Evolutionary conservation across 306 rosid species (phyloP).

Genomic region (Mucuna pruriens): DNA sequence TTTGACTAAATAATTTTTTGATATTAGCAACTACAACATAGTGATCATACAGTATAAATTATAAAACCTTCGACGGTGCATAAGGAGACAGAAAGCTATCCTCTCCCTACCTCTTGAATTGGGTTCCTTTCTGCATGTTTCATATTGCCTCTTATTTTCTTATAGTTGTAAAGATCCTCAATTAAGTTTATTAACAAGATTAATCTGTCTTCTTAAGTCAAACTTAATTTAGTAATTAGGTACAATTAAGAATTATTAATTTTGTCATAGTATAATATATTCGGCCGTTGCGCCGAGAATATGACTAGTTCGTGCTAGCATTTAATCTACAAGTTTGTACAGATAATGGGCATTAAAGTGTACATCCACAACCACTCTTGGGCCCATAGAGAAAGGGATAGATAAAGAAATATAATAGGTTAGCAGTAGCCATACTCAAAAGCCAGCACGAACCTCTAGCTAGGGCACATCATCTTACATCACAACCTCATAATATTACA

Average conservation of each 20-base stretch:
- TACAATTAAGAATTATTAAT: background rate
- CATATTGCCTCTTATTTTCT: background rate
- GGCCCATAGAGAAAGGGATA: slow-evolving; percentile 13
- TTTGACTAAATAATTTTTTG: background rate
- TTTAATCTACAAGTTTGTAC: slow-evolving; percentile 17
- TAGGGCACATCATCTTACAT: background rate
- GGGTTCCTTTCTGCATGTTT: background rate
- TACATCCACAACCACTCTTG: slow-evolving; percentile 37
- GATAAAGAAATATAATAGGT: slow-evolving; percentile 12
- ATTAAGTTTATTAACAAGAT: background rate
- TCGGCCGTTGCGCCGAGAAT: background rate
- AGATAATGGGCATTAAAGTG: slow-evolving; percentile 28
- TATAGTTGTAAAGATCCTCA: background rate
- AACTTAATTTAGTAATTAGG: slow-evolving; percentile 8
- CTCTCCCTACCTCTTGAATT: background rate
- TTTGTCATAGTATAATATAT: background rate
- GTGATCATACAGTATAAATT: too few species aligned
- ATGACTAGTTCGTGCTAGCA: slow-evolving; percentile 1
- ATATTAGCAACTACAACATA: background rate
- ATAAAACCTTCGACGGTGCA: background rate
- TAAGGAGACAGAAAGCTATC: background rate
- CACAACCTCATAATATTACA: background rate
- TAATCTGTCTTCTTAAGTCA: background rate
- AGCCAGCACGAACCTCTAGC: background rate
- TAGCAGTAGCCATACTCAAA: background rate